phyloP scores from a whole-genome alignment of 2,329 filamentous ascomycete species.

The Xenoacremonium recifei region DNA sequence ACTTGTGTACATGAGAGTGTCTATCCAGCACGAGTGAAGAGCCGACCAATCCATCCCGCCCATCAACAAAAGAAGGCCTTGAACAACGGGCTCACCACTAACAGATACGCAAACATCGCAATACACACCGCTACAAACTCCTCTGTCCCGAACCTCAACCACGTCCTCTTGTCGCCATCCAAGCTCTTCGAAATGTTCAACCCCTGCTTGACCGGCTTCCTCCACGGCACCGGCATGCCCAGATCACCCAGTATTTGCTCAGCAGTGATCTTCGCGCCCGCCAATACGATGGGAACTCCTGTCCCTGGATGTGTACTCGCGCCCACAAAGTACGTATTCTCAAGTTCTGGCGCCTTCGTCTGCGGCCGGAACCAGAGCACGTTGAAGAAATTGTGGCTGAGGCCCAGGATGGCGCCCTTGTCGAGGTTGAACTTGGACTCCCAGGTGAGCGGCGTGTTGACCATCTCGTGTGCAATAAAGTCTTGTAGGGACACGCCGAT shows the following conservation, averaged over 20 bases:
- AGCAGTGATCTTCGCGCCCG: slow-evolving; percentile 60
- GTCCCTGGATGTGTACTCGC: slow-evolving; percentile 75
- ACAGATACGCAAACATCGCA: slow-evolving; percentile 1
- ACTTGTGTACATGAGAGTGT: too few relatives aligned
- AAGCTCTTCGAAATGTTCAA: slow-evolving; percentile 7
- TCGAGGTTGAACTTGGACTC: slow-evolving; percentile 69
- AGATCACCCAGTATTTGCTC: slow-evolving; percentile 42
- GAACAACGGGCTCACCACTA: slow-evolving; percentile 1
- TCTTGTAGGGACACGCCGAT: slow-evolving; percentile 53
- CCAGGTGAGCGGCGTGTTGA: slow-evolving; percentile 68
- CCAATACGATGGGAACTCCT: slow-evolving; percentile 71
- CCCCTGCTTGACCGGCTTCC: background rate
- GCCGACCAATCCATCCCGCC: too few relatives aligned
- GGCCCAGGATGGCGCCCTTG: slow-evolving; percentile 69
- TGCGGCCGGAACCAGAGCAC: slow-evolving; percentile 65
- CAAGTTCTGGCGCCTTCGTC: slow-evolving; percentile 50
- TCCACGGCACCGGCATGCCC: slow-evolving; percentile 1
- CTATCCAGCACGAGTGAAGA: too few relatives aligned
- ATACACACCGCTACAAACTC: slow-evolving; percentile 10
- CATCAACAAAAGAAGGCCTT: background rate
- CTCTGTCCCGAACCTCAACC: slow-evolving; percentile 16
- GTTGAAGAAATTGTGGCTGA: slow-evolving; percentile 73
- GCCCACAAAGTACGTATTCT: slow-evolving; percentile 67
- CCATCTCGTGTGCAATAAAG: slow-evolving; percentile 57
- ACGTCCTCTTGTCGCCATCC: slow-evolving; percentile 5